Evolutionary conservation across 768 basidiomycete genomes (phyloP).

Genomic region (Ramaria sp.): DNA sequence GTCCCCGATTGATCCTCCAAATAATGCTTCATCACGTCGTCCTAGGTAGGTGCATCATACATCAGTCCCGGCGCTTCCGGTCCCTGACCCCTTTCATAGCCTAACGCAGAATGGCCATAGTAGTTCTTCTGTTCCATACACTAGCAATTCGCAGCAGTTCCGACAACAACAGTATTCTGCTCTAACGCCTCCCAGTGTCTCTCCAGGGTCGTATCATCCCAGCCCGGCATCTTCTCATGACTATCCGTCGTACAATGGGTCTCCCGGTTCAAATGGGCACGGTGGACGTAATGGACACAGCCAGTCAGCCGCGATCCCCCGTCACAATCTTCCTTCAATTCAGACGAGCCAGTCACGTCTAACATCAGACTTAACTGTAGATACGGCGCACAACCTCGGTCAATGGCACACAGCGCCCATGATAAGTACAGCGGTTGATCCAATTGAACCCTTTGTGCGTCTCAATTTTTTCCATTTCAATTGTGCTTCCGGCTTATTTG

Average conservation of each 20-base stretch:
- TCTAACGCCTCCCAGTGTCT: conserved; percentile 5
- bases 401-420: conserved; percentile 45
- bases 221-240: conserved; percentile 4
- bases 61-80: background rate
- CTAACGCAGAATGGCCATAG: background rate
- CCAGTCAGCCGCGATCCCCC: background rate
- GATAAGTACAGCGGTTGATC: conserved; percentile 31
- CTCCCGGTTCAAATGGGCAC: background rate
- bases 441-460: conserved; percentile 59
- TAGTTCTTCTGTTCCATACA: background rate
- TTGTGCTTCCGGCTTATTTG: too few species aligned
- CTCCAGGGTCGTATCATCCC: conserved; percentile 4
- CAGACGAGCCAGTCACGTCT: conserved; percentile 26
- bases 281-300: background rate
- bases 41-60: conserved; percentile 5
- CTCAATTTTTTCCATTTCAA: background rate
- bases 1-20: conserved; percentile 4
- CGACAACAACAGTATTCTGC: conserved; percentile 4
- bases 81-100: background rate
- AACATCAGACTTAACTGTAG: conserved; percentile 36
- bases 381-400: conserved; percentile 33
- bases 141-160: background rate
- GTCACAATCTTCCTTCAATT: conserved; percentile 14
- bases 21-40: conserved; percentile 1
- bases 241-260: conserved; percentile 16